A percentile compares a stretch with the other conserved stretches of the same genome.
phyloP scores from a whole-genome alignment of 331 rosid species.

The Malus hybrid region DNA sequence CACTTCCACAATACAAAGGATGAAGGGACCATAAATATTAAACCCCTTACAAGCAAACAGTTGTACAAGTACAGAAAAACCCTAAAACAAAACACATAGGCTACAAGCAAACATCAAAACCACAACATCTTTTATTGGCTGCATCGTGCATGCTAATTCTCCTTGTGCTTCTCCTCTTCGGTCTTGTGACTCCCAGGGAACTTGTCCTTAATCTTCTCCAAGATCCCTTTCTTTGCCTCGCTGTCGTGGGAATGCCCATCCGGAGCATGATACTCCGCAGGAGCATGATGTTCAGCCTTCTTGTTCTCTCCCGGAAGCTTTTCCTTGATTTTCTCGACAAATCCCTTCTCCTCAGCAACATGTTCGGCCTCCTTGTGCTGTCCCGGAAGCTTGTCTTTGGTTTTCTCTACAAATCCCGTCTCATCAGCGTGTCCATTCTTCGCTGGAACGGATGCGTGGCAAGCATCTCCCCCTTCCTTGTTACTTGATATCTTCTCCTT shows the following conservation, averaged over 20 bases:
- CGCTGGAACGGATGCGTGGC: not conserved
- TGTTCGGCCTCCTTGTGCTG: constrained; percentile 17
- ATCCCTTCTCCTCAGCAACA: constrained; percentile 16
- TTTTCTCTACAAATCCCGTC: constrained; percentile 24
- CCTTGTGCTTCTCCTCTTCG: constrained; percentile 19
- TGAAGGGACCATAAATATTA: not conserved
- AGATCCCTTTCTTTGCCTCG: constrained; percentile 22
- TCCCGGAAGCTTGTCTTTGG: constrained; percentile 18
- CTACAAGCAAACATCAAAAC: not conserved
- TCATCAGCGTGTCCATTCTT: constrained; percentile 6
- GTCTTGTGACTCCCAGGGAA: constrained; percentile 22
- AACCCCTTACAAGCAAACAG: not conserved
- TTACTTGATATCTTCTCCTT: constrained; percentile 19
- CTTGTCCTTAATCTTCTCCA: constrained; percentile 30
- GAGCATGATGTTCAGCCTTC: constrained; percentile 6
- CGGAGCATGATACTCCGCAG: not conserved
- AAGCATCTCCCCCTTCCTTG: constrained; percentile 2
- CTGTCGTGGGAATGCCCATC: not conserved
- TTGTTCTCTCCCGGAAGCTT: constrained; percentile 17
- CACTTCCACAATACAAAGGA: not conserved
- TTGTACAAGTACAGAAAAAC: not conserved
- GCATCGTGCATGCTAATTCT: constrained; percentile 6
- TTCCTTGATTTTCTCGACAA: constrained; percentile 21
- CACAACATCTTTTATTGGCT: not conserved
- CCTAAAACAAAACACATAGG: not conserved